These are phyloP conservation scores for Rosa multiflora DNA, from an alignment of 306 rosid species.

Conservation along the genomic window DNA sequence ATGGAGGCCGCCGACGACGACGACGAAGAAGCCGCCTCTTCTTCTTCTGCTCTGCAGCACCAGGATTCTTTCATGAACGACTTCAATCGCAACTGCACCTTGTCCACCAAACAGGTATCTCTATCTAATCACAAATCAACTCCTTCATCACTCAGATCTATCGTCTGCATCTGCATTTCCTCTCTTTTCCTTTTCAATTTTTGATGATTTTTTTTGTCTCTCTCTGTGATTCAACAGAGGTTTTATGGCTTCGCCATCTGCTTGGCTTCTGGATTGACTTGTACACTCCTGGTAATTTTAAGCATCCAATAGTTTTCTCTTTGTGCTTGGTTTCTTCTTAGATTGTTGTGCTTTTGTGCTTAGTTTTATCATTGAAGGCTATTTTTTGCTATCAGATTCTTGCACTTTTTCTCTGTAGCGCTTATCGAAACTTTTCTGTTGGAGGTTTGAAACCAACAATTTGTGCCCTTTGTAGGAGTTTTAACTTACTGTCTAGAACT, in stretches of 20 bases:
- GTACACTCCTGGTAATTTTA: conserved; percentile 73
- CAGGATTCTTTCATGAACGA: conserved; percentile 72
- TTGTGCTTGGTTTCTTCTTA: background rate
- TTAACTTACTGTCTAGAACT: background rate
- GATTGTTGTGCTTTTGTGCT: too few species aligned
- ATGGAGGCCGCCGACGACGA: conserved; percentile 66
- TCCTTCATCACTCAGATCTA: conserved; percentile 1
- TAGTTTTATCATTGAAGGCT: too few species aligned
- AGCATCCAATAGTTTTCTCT: background rate
- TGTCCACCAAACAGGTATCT: conserved; percentile 77
- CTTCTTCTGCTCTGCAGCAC: conserved; percentile 31
- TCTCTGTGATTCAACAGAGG: conserved; percentile 49
- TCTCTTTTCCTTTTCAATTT: background rate
- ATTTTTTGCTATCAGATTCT: background rate
- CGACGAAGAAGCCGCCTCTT: conserved; percentile 1
- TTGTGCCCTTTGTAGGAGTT: background rate
- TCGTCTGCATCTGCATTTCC: conserved; percentile 2
- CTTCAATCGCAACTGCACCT: conserved; percentile 78
- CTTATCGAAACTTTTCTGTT: too few species aligned
- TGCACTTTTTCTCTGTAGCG: background rate
- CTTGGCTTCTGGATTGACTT: conserved; percentile 78
- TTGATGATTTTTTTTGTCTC: background rate
- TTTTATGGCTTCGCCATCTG: conserved; percentile 86
- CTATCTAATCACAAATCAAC: too few species aligned
- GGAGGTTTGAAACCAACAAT: background rate